phyloP scores from a whole-genome alignment of 345 rosid genomes.

The Trapa incisa region DNA sequence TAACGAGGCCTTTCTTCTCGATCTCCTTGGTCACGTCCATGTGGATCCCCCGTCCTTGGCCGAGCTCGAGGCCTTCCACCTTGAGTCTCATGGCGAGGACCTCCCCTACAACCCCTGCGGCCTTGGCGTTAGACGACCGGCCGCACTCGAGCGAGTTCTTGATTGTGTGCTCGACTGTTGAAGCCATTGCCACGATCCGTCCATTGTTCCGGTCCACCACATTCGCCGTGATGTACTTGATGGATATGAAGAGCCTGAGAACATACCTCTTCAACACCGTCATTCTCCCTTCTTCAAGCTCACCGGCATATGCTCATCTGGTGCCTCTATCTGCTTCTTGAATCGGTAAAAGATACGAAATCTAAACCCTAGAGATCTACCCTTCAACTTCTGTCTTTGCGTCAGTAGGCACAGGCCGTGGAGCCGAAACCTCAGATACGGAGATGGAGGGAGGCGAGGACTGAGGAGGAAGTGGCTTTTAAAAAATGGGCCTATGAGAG shows the following conservation, averaged over 20 bases:
- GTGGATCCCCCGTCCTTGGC: slow-evolving; percentile 67
- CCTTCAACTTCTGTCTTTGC: too few relatives aligned
- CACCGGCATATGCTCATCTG: not conserved
- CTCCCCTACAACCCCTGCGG: slow-evolving; percentile 64
- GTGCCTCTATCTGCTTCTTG: not conserved
- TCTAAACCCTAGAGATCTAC: too few relatives aligned
- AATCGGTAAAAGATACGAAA: not conserved
- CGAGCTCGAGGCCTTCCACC: slow-evolving; percentile 74
- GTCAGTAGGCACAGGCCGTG: too few relatives aligned
- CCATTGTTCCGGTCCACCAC: slow-evolving; percentile 79
- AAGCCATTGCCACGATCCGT: slow-evolving; percentile 53
- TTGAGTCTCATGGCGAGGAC: slow-evolving; percentile 74
- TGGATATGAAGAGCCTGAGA: slow-evolving; percentile 52
- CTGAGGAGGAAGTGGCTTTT: too few relatives aligned
- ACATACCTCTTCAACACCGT: slow-evolving; percentile 55
- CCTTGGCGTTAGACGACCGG: slow-evolving; percentile 70
- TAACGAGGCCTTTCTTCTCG: slow-evolving; percentile 72
- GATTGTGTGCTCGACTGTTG: slow-evolving; percentile 67
- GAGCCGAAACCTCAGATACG: too few relatives aligned
- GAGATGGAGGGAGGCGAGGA: too few relatives aligned
- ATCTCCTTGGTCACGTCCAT: slow-evolving; percentile 57
- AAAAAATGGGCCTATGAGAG: too few relatives aligned
- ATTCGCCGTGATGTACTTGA: slow-evolving; percentile 69
- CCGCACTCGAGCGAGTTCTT: slow-evolving; percentile 66
- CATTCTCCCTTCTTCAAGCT: slow-evolving; percentile 21